Evolutionary conservation across 371 early-diverging fungal genomes (phyloP).

Genomic region (Zancudomyces culisetae): DNA sequence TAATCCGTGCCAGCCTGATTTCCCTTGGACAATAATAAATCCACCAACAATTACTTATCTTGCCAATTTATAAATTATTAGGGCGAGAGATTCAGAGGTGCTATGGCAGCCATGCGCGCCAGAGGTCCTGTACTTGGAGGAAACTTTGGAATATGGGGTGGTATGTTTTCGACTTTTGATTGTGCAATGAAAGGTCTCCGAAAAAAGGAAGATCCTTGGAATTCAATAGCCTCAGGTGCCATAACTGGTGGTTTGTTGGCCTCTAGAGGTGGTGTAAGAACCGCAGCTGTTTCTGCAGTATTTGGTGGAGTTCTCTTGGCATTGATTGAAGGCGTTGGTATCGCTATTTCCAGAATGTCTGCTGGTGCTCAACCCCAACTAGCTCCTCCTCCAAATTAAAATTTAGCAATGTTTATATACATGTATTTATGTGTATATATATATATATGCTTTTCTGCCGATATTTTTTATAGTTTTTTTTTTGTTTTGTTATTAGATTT

Average conservation of each 20-base stretch:
- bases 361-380: constrained; percentile 22
- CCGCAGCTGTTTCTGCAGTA: constrained; percentile 63
- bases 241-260: constrained; percentile 88
- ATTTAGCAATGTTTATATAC: too few relatives aligned
- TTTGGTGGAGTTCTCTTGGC: constrained; percentile 84
- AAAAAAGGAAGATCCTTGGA: constrained; percentile 95
- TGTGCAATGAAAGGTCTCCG: constrained; percentile 77
- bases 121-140: constrained; percentile 89
- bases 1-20: too few relatives aligned
- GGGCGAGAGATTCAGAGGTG: constrained; percentile 78
- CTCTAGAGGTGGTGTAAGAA: constrained; percentile 73
- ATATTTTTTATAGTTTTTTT: too few relatives aligned
- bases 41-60: background rate
- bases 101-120: constrained; percentile 72
- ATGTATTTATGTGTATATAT: too few relatives aligned
- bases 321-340: constrained; percentile 84
- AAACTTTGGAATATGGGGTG: constrained; percentile 97
- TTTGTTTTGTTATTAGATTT: too few relatives aligned
- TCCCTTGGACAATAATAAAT: too few relatives aligned
- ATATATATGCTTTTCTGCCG: too few relatives aligned
- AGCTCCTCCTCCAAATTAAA: too few relatives aligned
- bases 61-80: constrained; percentile 11
- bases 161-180: constrained; percentile 88
- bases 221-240: constrained; percentile 75
- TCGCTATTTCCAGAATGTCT: constrained; percentile 36